A percentile compares a stretch with the other conserved stretches of the same genome.
Evolutionary conservation across 176 grass and related monocot species (phyloP).

Genomic region (Triticum urartu): DNA sequence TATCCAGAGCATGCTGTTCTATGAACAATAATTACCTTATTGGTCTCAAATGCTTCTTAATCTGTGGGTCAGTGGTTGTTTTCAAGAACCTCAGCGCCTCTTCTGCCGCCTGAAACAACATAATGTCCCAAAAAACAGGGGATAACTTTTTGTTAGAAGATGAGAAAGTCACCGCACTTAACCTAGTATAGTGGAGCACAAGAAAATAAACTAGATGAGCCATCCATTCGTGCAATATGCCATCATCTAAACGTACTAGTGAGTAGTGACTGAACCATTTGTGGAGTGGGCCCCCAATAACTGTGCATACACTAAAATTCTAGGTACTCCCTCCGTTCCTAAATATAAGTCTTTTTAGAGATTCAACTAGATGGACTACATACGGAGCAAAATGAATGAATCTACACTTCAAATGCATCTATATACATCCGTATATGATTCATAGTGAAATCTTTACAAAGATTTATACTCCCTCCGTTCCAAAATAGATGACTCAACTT

Average conservation of each 20-base stretch:
- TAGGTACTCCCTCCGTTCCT: not conserved
- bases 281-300: not conserved
- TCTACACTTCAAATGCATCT: too few relatives aligned
- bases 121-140: not conserved
- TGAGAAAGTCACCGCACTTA: not conserved
- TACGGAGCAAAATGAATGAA: too few relatives aligned
- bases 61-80: slow-evolving; percentile 51
- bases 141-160: not conserved
- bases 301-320: not conserved
- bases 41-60: slow-evolving; percentile 50
- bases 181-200: not conserved
- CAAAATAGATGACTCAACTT: too few relatives aligned
- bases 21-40: slow-evolving; percentile 37
- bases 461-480: too few relatives aligned
- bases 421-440: too few relatives aligned
- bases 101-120: slow-evolving; percentile 53
- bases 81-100: slow-evolving; percentile 52
- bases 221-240: not conserved
- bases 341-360: too few relatives aligned
- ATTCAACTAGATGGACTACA: too few relatives aligned
- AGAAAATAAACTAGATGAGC: not conserved
- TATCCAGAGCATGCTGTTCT: not conserved
- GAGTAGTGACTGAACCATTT: not conserved
- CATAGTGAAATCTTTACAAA: too few relatives aligned
- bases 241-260: not conserved